Conservation (phyloP, 441 rosid species). For the Pelargonium citronellum region DNA sequence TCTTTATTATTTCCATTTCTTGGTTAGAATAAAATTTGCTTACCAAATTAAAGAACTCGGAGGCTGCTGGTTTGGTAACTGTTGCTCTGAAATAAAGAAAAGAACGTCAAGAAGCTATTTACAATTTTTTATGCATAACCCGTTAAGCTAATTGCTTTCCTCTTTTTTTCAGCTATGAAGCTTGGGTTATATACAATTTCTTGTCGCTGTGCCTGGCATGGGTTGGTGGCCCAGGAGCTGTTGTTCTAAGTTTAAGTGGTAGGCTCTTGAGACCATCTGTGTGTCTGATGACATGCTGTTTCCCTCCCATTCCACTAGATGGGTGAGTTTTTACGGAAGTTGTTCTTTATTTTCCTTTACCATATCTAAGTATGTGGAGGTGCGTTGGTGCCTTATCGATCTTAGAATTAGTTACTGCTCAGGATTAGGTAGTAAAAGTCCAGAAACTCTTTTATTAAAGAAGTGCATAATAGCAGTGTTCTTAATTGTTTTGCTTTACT, state of each 20-base stretch:
- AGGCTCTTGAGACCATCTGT: constrained; percentile 70
- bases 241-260: constrained; percentile 82
- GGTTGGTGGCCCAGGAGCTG: constrained; percentile 99
- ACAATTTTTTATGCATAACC: not conserved
- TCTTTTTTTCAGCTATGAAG: constrained; percentile 69
- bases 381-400: too few relatives aligned
- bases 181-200: constrained; percentile 96
- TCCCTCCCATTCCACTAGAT: constrained; percentile 72
- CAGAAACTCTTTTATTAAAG: too few relatives aligned
- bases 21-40: too few relatives aligned
- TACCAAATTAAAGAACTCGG: too few relatives aligned
- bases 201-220: constrained; percentile 84
- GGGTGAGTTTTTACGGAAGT: constrained; percentile 50
- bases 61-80: too few relatives aligned
- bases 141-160: not conserved
- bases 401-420: too few relatives aligned
- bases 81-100: not conserved
- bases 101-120: not conserved
- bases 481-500: not conserved
- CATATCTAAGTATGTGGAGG: too few relatives aligned
- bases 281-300: constrained; percentile 85
- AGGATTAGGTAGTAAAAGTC: too few relatives aligned
- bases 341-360: not conserved
- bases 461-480: not conserved
- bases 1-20: too few relatives aligned